Conservation (phyloP, 2,329 filamentous ascomycete genomes). For the Dactylellina leptospora region DNA sequence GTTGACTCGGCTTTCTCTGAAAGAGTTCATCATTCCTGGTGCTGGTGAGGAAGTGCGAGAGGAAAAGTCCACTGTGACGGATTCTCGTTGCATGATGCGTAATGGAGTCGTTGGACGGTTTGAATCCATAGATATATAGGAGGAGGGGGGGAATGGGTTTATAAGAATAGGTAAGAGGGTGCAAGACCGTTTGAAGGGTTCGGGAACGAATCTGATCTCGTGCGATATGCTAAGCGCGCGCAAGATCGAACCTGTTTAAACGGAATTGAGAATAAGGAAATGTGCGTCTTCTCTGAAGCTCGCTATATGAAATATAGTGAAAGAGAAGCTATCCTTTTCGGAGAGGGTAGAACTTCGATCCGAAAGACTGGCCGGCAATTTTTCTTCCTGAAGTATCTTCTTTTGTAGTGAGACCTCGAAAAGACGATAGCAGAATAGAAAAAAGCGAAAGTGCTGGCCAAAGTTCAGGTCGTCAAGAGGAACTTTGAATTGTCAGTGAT, state of each 20-base stretch:
- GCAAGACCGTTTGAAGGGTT: constrained; percentile 24
- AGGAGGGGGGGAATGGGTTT: constrained; percentile 5
- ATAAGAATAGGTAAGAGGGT: neutral
- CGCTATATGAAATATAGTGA: constrained; percentile 57
- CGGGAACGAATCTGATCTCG: constrained; percentile 37
- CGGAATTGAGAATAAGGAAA: constrained; percentile 53
- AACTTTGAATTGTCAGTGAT: constrained; percentile 52
- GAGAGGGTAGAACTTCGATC: constrained; percentile 44
- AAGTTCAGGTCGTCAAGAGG: constrained; percentile 54
- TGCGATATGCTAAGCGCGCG: constrained; percentile 33
- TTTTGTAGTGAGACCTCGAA: constrained; percentile 44
- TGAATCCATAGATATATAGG: constrained; percentile 25
- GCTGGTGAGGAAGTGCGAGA: constrained; percentile 16
- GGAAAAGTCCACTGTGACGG: constrained; percentile 28
- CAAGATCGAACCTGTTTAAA: constrained; percentile 47
- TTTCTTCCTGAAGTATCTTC: constrained; percentile 53
- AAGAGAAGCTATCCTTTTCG: constrained; percentile 51
- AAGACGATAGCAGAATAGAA: constrained; percentile 52
- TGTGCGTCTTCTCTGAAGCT: constrained; percentile 62
- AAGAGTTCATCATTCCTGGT: constrained; percentile 30
- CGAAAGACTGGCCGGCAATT: constrained; percentile 52
- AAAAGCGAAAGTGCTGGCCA: constrained; percentile 50
- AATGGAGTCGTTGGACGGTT: constrained; percentile 42
- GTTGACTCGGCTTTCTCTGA: constrained; percentile 63
- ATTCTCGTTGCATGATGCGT: constrained; percentile 41